Evolutionary conservation across 1,284 basidiomycete genomes (phyloP), one percentile per base, ranked within the genome.

Genomic region (Ustilago cynodontis): DNA sequence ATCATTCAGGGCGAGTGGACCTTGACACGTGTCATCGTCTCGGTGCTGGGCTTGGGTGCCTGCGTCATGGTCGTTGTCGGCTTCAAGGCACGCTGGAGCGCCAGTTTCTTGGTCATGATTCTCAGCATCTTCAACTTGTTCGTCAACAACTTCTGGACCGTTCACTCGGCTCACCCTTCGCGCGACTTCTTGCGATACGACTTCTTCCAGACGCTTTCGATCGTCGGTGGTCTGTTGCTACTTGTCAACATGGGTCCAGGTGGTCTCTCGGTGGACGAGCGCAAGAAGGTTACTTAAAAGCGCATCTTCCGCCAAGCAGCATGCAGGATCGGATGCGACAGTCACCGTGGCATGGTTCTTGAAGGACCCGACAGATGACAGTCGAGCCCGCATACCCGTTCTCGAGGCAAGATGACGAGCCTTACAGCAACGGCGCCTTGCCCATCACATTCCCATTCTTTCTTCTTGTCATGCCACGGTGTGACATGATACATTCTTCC

Each of bases 1-100:
- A 92, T 98, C 80, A 89, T 99, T 85, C 94, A 96, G 86, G 95
- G 95, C 62, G 88, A 90, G 86, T 98, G 95, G 95, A 92, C 90
- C 76, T 88, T 97, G 77, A 90, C 90, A 24, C 93, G 95, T 71
- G 90, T 95, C 10, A 88, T 96, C 68, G 92, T 97, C 61, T 95
- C 94, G 35, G 88, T 97, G 41, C 77, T 86, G 26, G 87, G 87
- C 9, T 63, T 88, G 39, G 86, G 82, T n/a, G 95, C 96, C 1
- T 98, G 96, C 86, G 87, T 91, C 83, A 98, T 98, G 94, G 95
- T 99, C 60, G 97, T 95, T 11, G 90, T 99, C 73, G 97, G 97
- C 55, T 99, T 98, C 91, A 99, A 99, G 89, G 96, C 97, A 82
- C 96, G 98, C 87, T 98, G 95, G 94, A 94, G 93, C 16, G 96